Conservation (phyloP, 192 early-diverging fungal species). For the Tieghemiomyces parasiticus region DNA sequence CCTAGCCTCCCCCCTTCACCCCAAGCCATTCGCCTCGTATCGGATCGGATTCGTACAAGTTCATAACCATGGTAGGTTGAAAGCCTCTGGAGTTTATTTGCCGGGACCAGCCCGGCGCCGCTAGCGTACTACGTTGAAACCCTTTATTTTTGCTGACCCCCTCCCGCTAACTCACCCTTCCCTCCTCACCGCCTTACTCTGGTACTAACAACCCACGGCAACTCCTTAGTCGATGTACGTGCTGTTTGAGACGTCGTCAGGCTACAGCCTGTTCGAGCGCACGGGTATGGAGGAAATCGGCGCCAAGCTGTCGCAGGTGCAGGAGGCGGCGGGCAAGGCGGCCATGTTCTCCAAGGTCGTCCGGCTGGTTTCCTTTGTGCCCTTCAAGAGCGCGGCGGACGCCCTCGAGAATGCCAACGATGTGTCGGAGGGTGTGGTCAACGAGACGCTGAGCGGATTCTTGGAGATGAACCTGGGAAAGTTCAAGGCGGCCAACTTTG, state of each 20-base stretch:
- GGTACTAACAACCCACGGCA: no score
- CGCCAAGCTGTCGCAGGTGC: conserved; percentile 78
- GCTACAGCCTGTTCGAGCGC: conserved; percentile 93
- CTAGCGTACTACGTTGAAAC: no score
- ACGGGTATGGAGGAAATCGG: conserved; percentile 90
- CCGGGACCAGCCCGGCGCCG: no score
- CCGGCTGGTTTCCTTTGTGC: conserved; percentile 87
- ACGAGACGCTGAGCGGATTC: conserved; percentile 78
- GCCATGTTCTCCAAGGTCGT: conserved; percentile 81
- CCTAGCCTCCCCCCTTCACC: no score
- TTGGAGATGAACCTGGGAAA: conserved; percentile 89
- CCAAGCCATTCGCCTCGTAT: no score
- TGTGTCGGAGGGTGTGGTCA: conserved; percentile 92
- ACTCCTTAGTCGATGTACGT: conserved; percentile 35
- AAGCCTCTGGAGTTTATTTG: no score
- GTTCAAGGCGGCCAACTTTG: conserved; percentile 52
- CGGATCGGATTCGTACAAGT: no score
- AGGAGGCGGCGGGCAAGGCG: conserved; percentile 65
- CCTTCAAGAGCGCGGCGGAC: conserved; percentile 93
- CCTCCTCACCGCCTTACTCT: no score
- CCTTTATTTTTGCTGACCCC: no score
- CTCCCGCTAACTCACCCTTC: no score
- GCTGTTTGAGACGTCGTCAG: conserved; percentile 88
- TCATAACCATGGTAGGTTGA: no score
- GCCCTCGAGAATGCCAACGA: conserved; percentile 98